These are phyloP conservation scores for Arxiozyma slooffiae DNA, from an alignment of 1,139 yeast species.

Conservation along the genomic window DNA sequence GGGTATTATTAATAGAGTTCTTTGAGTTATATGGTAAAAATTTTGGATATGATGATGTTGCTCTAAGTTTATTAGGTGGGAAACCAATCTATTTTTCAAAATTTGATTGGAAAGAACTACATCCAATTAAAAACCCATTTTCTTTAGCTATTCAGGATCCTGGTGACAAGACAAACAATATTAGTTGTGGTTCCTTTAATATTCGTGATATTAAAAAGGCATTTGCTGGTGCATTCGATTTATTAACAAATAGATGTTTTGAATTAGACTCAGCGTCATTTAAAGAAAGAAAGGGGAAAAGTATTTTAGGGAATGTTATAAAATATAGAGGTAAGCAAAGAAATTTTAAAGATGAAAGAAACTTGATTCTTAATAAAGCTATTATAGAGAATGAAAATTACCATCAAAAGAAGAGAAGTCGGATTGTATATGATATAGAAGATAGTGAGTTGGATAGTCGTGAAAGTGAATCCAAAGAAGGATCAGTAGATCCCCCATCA, in stretches of 20 bases:
- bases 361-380: constrained; percentile 54
- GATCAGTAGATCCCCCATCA: constrained; percentile 8
- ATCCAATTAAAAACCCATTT: constrained; percentile 44
- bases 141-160: constrained; percentile 85
- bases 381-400: constrained; percentile 31
- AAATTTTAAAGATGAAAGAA: constrained; percentile 72
- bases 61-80: constrained; percentile 50
- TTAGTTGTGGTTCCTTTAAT: constrained; percentile 80
- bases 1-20: constrained; percentile 81
- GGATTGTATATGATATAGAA: constrained; percentile 21
- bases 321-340: constrained; percentile 67
- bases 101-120: constrained; percentile 43
- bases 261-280: constrained; percentile 47
- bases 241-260: constrained; percentile 65
- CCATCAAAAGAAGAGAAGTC: constrained; percentile 24
- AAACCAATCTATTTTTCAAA: constrained; percentile 52
- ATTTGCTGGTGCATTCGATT: constrained; percentile 83
- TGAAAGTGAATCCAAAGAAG: constrained; percentile 3
- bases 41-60: constrained; percentile 77
- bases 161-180: constrained; percentile 70
- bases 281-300: constrained; percentile 58
- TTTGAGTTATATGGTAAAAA: constrained; percentile 89
- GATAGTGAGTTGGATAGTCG: constrained; percentile 18
- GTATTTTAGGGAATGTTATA: constrained; percentile 77
- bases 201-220: constrained; percentile 75